These are phyloP conservation scores for Xerocomellus intermedius DNA, from an alignment of 768 basidiomycete species.

Conservation along the genomic window DNA sequence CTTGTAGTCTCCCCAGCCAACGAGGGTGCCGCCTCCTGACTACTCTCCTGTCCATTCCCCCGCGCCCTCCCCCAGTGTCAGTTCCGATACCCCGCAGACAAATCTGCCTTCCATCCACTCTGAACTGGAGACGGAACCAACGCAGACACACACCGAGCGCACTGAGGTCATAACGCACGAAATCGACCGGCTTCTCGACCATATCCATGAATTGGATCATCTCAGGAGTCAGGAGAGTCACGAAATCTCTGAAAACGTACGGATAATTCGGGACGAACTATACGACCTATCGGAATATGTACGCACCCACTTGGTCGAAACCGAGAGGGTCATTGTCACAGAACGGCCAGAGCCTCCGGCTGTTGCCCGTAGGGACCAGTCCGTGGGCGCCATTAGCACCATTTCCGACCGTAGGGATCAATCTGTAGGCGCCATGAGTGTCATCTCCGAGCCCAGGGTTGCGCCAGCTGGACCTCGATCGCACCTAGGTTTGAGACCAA, in stretches of 20 bases:
- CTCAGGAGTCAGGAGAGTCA: conserved; percentile 61
- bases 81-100: conserved; percentile 48
- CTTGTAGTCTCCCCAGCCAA: conserved; percentile 33
- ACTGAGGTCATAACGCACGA: conserved; percentile 48
- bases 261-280: conserved; percentile 67
- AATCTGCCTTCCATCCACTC: conserved; percentile 49
- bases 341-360: conserved; percentile 13
- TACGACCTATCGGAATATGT: conserved; percentile 59
- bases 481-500: conserved; percentile 28
- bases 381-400: conserved; percentile 44
- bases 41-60: conserved; percentile 36
- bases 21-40: conserved; percentile 27
- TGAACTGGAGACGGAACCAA: conserved; percentile 43
- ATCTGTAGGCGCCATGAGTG: conserved; percentile 46
- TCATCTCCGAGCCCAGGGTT: conserved; percentile 34
- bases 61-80: conserved; percentile 46
- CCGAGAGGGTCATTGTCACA: conserved; percentile 15
- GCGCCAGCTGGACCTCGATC: conserved; percentile 27
- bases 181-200: conserved; percentile 50
- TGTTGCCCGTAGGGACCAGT: conserved; percentile 37
- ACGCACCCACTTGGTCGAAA: conserved; percentile 37
- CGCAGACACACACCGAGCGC: conserved; percentile 37
- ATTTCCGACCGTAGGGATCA: conserved; percentile 41
- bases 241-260: conserved; percentile 65
- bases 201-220: conserved; percentile 63